Evolutionary conservation across 1,284 basidiomycete species (phyloP).

Genomic region (Xanthoconium separans): DNA sequence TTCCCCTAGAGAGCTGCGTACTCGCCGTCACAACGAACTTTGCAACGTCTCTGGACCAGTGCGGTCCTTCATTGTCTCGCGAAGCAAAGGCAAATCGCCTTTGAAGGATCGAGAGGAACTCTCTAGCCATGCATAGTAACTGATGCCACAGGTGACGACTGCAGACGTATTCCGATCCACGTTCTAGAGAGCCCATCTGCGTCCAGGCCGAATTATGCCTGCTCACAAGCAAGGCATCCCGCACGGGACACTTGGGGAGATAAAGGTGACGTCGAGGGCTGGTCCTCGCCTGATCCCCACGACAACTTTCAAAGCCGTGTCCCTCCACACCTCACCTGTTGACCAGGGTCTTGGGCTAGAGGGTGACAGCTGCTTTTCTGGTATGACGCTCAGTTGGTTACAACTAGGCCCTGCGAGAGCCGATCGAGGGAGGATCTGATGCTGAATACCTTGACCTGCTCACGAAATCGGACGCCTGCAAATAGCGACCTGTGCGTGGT

Average conservation of each 20-base stretch:
- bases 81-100: no score
- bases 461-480: slow-evolving; percentile 20
- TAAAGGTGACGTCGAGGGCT: slow-evolving; percentile 6
- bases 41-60: no score
- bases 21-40: no score
- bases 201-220: background rate
- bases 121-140: no score
- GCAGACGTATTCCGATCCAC: no score
- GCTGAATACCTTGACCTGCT: slow-evolving; percentile 37
- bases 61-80: no score
- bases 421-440: slow-evolving; percentile 24
- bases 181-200: no score
- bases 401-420: slow-evolving; percentile 31
- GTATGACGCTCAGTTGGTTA: slow-evolving; percentile 29
- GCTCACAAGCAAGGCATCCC: slow-evolving; percentile 18
- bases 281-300: slow-evolving; percentile 27
- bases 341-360: no score
- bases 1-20: no score
- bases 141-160: no score
- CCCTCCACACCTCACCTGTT: slow-evolving; percentile 23
- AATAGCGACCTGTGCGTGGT: slow-evolving; percentile 21
- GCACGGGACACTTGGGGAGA: slow-evolving; percentile 15
- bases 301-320: slow-evolving; percentile 25
- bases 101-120: no score
- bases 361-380: no score